A percentile compares a stretch with the other conserved stretches of the same genome.
These are phyloP conservation scores for Bromus sterilis DNA, from an alignment of 176 grass and related monocot species.

Conservation along the genomic window DNA sequence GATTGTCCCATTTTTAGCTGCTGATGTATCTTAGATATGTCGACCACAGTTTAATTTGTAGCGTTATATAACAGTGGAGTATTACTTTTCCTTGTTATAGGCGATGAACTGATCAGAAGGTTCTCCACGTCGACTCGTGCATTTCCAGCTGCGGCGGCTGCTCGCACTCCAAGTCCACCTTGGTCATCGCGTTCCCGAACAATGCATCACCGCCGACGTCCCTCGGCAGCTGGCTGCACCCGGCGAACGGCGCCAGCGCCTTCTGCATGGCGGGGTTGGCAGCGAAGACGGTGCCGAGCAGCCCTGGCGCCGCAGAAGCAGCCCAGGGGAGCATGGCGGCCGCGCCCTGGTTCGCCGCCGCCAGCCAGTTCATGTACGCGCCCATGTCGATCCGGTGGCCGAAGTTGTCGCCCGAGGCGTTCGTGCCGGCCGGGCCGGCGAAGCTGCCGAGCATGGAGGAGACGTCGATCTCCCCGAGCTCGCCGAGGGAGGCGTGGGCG, in stretches of 20 bases:
- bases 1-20: neutral
- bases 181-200: conserved; percentile 32
- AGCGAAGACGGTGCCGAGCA: conserved; percentile 39
- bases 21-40: neutral
- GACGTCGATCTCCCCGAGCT: conserved; percentile 67
- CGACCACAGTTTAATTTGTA: neutral
- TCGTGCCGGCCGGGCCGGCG: neutral
- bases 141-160: conserved; percentile 29
- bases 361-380: conserved; percentile 71
- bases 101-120: conserved; percentile 26
- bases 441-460: conserved; percentile 57
- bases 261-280: conserved; percentile 37
- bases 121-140: conserved; percentile 53
- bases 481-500: conserved; percentile 34
- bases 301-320: neutral
- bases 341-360: conserved; percentile 35
- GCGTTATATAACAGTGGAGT: neutral
- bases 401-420: conserved; percentile 25
- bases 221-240: conserved; percentile 6
- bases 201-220: conserved; percentile 18
- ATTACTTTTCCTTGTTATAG: neutral
- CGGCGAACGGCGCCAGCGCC: conserved; percentile 24
- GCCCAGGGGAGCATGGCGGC: conserved; percentile 51
- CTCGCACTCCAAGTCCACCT: conserved; percentile 45
- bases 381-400: conserved; percentile 45